Conservation (phyloP, 2,329 filamentous ascomycete genomes). For the Penicillium janthinellum region DNA sequence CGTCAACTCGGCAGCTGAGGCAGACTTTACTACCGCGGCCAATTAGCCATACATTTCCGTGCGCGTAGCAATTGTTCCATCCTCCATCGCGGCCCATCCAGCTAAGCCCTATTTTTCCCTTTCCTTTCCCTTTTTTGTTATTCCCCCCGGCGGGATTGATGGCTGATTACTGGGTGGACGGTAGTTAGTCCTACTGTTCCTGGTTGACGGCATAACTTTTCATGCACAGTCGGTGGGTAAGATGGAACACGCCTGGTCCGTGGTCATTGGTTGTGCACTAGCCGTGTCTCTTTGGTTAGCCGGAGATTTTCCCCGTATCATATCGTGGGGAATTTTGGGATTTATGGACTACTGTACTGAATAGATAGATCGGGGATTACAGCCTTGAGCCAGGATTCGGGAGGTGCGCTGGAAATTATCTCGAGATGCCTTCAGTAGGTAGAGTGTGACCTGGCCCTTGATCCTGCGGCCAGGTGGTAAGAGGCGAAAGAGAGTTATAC, state of each 20-base stretch:
- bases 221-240: not conserved
- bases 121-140: not conserved
- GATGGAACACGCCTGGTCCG: not conserved
- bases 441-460: too few species aligned
- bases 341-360: too few species aligned
- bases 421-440: too few species aligned
- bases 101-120: too few species aligned
- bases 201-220: not conserved
- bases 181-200: not conserved
- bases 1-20: too few species aligned
- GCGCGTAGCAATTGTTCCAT: not conserved
- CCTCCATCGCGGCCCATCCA: not conserved
- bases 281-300: slow-evolving; percentile 5
- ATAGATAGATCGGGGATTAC: too few species aligned
- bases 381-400: too few species aligned
- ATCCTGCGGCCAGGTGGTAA: too few species aligned
- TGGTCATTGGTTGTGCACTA: slow-evolving; percentile 8
- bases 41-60: not conserved
- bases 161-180: not conserved
- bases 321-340: slow-evolving; percentile 1
- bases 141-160: not conserved
- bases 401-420: too few species aligned
- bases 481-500: too few species aligned
- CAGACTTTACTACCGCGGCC: too few species aligned
- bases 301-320: slow-evolving; percentile 28